Evolutionary conservation across 169 alveolate genomes (phyloP).

Genomic region (Plasmodium relictum): DNA sequence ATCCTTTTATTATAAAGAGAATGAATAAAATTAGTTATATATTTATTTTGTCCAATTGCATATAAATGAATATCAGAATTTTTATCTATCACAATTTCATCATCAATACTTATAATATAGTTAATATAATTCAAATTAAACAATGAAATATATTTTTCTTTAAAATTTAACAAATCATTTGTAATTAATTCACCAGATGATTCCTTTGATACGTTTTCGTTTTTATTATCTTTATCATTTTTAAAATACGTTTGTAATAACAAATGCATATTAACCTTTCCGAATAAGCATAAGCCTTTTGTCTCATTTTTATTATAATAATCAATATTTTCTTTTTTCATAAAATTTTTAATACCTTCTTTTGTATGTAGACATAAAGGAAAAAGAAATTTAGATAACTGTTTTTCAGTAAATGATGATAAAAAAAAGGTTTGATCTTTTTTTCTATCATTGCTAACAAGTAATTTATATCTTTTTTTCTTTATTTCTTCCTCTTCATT

Average conservation of each 20-base stretch:
- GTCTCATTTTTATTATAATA: conserved; percentile 45
- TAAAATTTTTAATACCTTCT: conserved; percentile 12
- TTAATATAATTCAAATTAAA: conserved; percentile 24
- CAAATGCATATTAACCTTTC: conserved; percentile 49
- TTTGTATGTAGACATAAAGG: conserved; percentile 34
- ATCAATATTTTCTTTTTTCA: conserved; percentile 20
- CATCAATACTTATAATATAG: conserved; percentile 47
- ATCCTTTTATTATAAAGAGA: conserved; percentile 15
- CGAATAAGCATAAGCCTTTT: conserved; percentile 47
- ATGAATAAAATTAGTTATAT: conserved; percentile 45
- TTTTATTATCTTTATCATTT: not conserved
- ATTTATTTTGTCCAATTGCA: conserved; percentile 64
- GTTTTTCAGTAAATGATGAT: conserved; percentile 46
- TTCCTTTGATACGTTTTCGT: not conserved
- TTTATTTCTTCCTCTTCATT: not conserved
- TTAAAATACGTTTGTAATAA: conserved; percentile 13
- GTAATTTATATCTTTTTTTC: conserved; percentile 18
- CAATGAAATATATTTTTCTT: not conserved
- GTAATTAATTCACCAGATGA: not conserved
- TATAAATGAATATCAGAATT: conserved; percentile 45
- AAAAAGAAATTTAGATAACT: conserved; percentile 51
- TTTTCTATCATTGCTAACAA: conserved; percentile 31
- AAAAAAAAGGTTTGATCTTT: conserved; percentile 69
- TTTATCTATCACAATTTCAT: conserved; percentile 31
- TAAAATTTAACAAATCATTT: conserved; percentile 10